Base-by-base conservation (phyloP, 2,329 filamentous ascomycete genomes). In the Magnaporthales sp. region DNA sequence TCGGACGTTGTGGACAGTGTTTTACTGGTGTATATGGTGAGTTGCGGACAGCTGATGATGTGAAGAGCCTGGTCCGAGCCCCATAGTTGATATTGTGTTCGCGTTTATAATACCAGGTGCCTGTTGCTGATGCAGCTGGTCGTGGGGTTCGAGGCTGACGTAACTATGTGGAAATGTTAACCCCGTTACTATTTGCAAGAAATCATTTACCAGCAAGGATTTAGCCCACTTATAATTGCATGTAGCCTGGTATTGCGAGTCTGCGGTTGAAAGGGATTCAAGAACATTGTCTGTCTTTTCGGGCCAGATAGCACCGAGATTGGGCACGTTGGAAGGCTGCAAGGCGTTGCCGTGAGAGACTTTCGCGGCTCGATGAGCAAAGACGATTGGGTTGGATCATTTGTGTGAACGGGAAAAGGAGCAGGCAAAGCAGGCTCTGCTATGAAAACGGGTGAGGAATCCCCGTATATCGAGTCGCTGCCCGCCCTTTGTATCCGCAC, bases 1-100 rank as follows among this genome's bases (percentile, higher is more conserved):
- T 68, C 91, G 84, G 54, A 91, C 87, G 70, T 87, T 80, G 60
- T 80, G 75, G 51, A 77, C 76, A 69, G 80, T 78, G 69, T 79
- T 26, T 30, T 66, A 65, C 62, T 66, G 69, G 19, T 46, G 46
- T 67, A 67, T 70, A 73, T 72, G n/a, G n/a, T n/a, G 32, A 30
- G 63, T 46, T 19, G 67, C 15, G 19, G 64, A n/a, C 5, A 5
- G 15, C 29, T 32, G 63, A 32, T 68, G 68, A 6, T 62, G 66
- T 9, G 64, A 61, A 29, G 54, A 66, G 22, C 67, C 51, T 19
- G 63, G 62, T 19, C 46, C 63, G 24, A 64, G 19, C 24, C 56
- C 31, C 30, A 70, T 65, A 58, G 68, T 64, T 24, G 65, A 61
- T 29, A 73, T 70, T 63, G 74, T 73, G 38, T 46, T 46, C 10